Base-by-base conservation (phyloP, 192 early-diverging fungal species). In the Backusella macrospora region DNA sequence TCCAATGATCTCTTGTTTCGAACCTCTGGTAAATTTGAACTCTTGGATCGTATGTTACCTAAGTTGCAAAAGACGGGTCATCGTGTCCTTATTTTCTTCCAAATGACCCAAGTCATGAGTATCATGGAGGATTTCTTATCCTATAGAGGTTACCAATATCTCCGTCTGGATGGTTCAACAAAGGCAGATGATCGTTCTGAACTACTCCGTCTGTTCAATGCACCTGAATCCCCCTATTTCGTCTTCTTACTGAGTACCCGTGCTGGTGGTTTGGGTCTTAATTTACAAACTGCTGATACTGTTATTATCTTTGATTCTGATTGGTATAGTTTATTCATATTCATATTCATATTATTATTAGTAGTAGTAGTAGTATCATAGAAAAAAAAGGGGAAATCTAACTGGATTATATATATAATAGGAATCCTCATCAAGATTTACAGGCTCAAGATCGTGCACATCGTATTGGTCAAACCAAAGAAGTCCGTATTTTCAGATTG, bases 391-490 rank as follows among this genome's bases (percentile, higher is more conserved):
- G n/a, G n/a, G n/a, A 49, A 49, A 18, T 49, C 47, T 34, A 34
- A 34, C 29, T 34, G 29, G 29, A 34, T 34, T 34, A 34, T 34
- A 34, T 34, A 34, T 34, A 34, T 34, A 34, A 34, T 18, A 86
- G 83, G 89, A 98, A 98, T 79, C 98, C 98, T 45, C 96, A 97
- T 80, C 95, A 96, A 74, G 98, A 99, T 86, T 86, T 97, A 59
- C 98, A 99, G 85, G 98, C 98, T 5, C 97, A 97, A 83, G 98
- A 98, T 88, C 96, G 98, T 81, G 98, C 98, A 6, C 97, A 99
- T 85, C 95, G 98, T 84, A 99, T 99, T 72, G 98, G 98, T 42
- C 98, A 99, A 82, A 98, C 91, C 29, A 98, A 97, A 73, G 96
- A 98, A 85, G 98, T 99, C 26, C 91, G 94, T 18, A 96, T 99